Base-by-base conservation (phyloP, 2,329 filamentous ascomycete species). In the Pseudogymnoascus sp. region DNA sequence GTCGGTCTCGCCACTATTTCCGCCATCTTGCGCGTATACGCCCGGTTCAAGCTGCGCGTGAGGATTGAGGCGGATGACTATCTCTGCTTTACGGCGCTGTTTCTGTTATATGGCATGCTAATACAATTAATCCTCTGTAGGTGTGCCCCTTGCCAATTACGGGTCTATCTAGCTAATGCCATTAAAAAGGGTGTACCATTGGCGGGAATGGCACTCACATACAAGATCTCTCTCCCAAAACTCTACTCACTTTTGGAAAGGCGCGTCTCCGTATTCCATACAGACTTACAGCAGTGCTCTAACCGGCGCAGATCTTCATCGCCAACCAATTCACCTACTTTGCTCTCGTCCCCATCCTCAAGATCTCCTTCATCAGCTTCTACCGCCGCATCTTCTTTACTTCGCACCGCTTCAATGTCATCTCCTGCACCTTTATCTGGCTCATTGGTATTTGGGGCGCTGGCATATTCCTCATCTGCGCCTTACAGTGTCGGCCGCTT, bases 341-440 rank as follows among this genome's bases (percentile, higher is more conserved):
- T 33, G 50, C 28, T 56, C 50, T 56, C 8, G 50, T 56, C n/a
- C 50, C 50, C 8, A 10, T 60, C 12, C 38, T 37, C 16, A 60
- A 60, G 35, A 37, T 60, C 10, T 60, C 59, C 4, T 37, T 60
- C 22, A 60, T 60, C 19, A 26, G 22, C 28, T 60, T 60, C 33
- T 60, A 60, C 35, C 59, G 38, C 24, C 59, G 59, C 7, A 41
- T 60, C 11, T 60, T 60, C 19, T 56, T 56, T 11, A 56, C 50
- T 19, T 56, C 50, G 2, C n/a, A 56, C 28, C 26, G 50, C 8
- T 70, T 59, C 19, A 63, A 46, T 12, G 63, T 63, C 6, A 63
- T 69, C 12, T 60, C 50, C 6, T 68, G 65, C 24, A 67, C 68
- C 3, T 22, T 70, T 6, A 16, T 61, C 3, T 70, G 68, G 67